phyloP scores from a whole-genome alignment of 1,284 basidiomycete genomes.

The Ganoderma boninense region DNA sequence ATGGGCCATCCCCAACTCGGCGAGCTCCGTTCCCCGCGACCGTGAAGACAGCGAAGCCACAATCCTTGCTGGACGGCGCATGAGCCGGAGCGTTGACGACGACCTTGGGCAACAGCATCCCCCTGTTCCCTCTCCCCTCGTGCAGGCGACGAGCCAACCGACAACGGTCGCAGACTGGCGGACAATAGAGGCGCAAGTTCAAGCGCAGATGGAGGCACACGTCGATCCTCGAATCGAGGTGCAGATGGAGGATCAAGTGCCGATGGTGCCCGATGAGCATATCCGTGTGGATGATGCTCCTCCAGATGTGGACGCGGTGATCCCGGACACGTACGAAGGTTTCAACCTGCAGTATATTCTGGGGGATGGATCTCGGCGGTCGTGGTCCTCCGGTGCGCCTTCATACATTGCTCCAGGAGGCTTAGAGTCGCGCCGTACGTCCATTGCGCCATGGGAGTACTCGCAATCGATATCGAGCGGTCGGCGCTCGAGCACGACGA shows the following conservation, averaged over 20 bases:
- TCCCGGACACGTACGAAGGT: slow-evolving; percentile 45
- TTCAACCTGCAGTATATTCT: slow-evolving; percentile 56
- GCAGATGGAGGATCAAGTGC: slow-evolving; percentile 27
- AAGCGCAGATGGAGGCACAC: slow-evolving; percentile 25
- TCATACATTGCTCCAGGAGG: slow-evolving; percentile 45
- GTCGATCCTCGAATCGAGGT: slow-evolving; percentile 28
- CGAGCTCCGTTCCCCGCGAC: slow-evolving; percentile 25
- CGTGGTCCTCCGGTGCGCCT: slow-evolving; percentile 44
- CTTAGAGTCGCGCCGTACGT: slow-evolving; percentile 23
- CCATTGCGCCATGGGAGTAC: slow-evolving; percentile 28
- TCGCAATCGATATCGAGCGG: slow-evolving; percentile 37
- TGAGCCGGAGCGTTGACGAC: slow-evolving; percentile 36
- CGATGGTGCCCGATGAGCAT: slow-evolving; percentile 22
- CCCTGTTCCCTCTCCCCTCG: slow-evolving; percentile 3
- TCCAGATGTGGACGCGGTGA: slow-evolving; percentile 11
- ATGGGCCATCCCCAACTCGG: slow-evolving; percentile 33
- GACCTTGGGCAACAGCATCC: slow-evolving; percentile 22
- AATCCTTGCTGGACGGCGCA: slow-evolving; percentile 32
- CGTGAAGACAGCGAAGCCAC: slow-evolving; percentile 42
- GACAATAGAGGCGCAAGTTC: slow-evolving; percentile 22
- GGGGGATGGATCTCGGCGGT: slow-evolving; percentile 42
- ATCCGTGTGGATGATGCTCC: slow-evolving; percentile 9
- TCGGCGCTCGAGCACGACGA: slow-evolving; percentile 56
- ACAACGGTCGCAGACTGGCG: slow-evolving; percentile 31
- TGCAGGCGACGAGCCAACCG: slow-evolving; percentile 30